Evolutionary conservation across 73 alveolate genomes (phyloP), one percentile per base, ranked within the genome.

Genomic region (Halteria grandinella): DNA sequence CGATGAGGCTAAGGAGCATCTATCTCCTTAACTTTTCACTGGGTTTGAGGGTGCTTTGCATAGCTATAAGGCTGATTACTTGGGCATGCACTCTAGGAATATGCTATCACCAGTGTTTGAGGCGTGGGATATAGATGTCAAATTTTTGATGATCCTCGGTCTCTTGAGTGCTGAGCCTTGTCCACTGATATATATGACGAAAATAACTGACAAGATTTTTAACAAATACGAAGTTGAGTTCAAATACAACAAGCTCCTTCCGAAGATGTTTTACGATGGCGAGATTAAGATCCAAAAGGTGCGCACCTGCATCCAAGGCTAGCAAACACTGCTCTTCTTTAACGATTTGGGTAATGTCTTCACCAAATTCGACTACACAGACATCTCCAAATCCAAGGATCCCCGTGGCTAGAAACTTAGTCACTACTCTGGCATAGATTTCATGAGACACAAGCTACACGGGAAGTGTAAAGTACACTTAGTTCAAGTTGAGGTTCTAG

Each of bases 281-380:
- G 71, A 48, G 8, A 7, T 70, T 1, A 49, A 70, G n/a, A 7
- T 48, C 15, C 18, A 31, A 0, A 48, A 70, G 20, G 71, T 70
- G 10, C 39, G 69, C 15, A 29, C 47, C 23, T 44, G 57, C 36
- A 48, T 82, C 28, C 69, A 82, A 58, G 91, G 91, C 14, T 33
- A 39, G 21, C 66, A 82, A 21, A 71, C 63, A 15, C 18, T 75
- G 3, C 27, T 57, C 58, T 55, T 51, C 54, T 11, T 59, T 20
- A 54, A 53, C 71, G 81, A 70, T 40, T 21, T 41, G 21, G 51
- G 82, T 18, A 49, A 39, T 70, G 21, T 45, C 29, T 54, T 71
- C 28, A 36, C 52, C 17, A 82, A 69, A 71, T 82, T 70, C 57
- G n/a, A 11, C 17, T 54, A 23, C 31, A 76, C 25, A 1, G 91